Base-by-base conservation (phyloP, 2,329 filamentous ascomycete genomes). In the Coniochaeta sp. region DNA sequence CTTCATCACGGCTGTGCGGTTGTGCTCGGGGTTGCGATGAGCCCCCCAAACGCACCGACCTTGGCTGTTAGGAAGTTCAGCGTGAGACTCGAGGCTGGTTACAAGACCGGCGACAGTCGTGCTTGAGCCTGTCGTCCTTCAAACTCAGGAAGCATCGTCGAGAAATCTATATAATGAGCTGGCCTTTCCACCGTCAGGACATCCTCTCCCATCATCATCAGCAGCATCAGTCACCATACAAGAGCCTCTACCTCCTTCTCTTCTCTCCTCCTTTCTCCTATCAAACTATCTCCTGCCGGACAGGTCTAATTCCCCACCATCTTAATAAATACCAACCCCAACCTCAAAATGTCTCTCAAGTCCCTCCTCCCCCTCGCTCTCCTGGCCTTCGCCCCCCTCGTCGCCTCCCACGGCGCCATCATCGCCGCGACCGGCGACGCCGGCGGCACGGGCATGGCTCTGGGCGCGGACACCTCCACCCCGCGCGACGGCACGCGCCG, bases 371-470 rank as follows among this genome's bases (percentile, higher is more conserved):
- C 68, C 57, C 65, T 80, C 62, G 68, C 73, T 62, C 69, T 81
- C 66, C 64, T 83, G 61, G 71, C 78, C 58, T 68, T 74, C 55
- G 74, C 74, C 60, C 69, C 76, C 57, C 73, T 85, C 50, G 81
- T 78, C 56, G 72, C 79, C 57, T 80, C 77, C 61, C 83, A 86
- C 71, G 74, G 75, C 54, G 81, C 77, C 58, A 83, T 86, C 67
- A 74, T 77, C 60, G 66, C 66, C 47, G 82, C 82, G 28, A 73
- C 72, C 33, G 82, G 82, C 53, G 71, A 85, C 58, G 71, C 71
- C 26, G 81, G 82, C 48, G 81, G 82, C 55, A 67, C 68, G 16
- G 81, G 81, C 59, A 75, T 72, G 68, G 73, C 67, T 16, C 66
- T 77, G 3, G 72, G 71, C 53, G 63, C 86, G 55, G 75, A 78